Evolutionary conservation across 352 stramenopile genomes (phyloP), one percentile per base, ranked within the genome.

Genomic region (Poterioochromonas sp.): DNA sequence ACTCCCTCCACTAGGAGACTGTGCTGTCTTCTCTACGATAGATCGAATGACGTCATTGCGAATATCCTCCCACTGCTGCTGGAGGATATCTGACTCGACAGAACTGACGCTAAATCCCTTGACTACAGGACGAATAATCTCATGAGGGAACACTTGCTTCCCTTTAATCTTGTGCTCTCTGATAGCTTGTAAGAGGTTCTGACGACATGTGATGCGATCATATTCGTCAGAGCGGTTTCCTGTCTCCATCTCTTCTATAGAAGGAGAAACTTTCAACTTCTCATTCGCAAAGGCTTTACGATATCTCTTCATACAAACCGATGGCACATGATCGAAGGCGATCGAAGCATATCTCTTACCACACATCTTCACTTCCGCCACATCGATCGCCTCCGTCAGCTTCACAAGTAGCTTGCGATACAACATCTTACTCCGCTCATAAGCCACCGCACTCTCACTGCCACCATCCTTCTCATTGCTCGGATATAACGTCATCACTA

Each of bases 241-340:
- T 0, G 62, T 53, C 62, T 69, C 40, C 0, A 79, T 73, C 41
- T 71, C 47, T 2, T 37, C 5, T 20, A 8, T 71, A 49, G 32
- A 37, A 39, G 44, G 34, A 18, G 32, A 12, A 0, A 29, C 60
- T 29, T 68, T 65, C 37, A 82, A 68, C 26, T 22, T 79, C 47
- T 86, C 80, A 80, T 87, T 87, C 18, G 82, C 22, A 22, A 87
- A 83, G 20, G 74, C 83, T 35, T 83, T 82, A 20, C 71, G 51
- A 40, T 84, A 73, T 44, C 68, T 76, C 0, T 77, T 73, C 20
- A 84, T 65, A 44, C 79, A 83, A 34, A 77, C 79, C 5, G 74
- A 82, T 0, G 83, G 73, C n/a, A 87, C 49, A 15, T 29, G 34
- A 20, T 29, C 12, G 34, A 84, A 80, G 5, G 85, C 62, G 49